Evolutionary conservation across 2,329 filamentous ascomycete genomes (phyloP).

Genomic region (Fusarium sp.): DNA sequence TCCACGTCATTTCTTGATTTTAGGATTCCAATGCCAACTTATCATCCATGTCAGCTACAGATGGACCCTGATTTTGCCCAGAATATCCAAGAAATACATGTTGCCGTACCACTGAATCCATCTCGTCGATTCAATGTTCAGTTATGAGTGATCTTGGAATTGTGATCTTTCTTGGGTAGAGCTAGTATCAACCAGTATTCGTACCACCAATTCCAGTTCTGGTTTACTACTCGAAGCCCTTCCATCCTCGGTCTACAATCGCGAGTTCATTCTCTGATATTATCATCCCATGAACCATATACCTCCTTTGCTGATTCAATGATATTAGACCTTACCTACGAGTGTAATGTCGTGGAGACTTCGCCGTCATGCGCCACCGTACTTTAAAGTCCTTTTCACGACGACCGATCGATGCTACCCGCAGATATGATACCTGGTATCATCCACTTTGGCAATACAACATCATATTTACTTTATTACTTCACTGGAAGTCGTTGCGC

Average conservation of each 20-base stretch:
- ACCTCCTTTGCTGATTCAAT: neutral
- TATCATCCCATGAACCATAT: neutral
- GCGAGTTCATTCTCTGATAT: neutral
- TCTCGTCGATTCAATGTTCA: neutral
- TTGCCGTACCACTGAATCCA: neutral
- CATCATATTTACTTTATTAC: neutral
- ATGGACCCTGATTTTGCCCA: constrained; percentile 4
- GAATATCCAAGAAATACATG: constrained; percentile 8
- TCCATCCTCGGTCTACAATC: neutral
- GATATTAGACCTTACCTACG: neutral
- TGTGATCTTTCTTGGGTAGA: neutral
- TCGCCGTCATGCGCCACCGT: neutral
- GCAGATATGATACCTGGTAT: neutral
- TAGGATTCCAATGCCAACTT: neutral
- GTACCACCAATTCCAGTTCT: neutral
- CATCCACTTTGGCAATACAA: neutral
- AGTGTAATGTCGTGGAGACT: neutral
- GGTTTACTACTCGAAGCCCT: neutral
- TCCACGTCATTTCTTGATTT: constrained; percentile 20
- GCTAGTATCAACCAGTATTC: neutral
- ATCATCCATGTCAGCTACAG: constrained; percentile 1
- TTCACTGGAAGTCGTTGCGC: neutral
- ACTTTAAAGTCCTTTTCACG: neutral
- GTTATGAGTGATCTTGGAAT: neutral
- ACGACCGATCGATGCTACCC: neutral